Base-by-base conservation (phyloP, 331 rosid species). In the Acacia concinna region DNA sequence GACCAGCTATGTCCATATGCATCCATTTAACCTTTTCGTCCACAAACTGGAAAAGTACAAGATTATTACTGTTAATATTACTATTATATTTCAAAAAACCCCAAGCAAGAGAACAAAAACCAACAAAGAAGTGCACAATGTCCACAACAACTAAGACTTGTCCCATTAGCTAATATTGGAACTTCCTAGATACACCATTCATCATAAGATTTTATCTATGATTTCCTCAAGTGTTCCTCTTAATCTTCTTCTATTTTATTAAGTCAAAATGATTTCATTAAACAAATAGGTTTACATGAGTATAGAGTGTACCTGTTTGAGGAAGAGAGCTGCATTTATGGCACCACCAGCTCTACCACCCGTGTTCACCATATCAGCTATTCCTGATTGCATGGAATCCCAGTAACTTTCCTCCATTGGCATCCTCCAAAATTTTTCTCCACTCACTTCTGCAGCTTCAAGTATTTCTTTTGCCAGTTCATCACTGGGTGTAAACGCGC, bases 1-100 rank as follows among this genome's bases (percentile, higher is more conserved):
- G 98, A 46, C 99, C 99, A 47, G 97, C 98, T 78, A 96, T 57
- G 90, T 96, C 99, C 54, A 96, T 90, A 77, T 96, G 99, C 97
- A 93, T 79, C 99, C 99, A 93, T 21, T 93, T 90, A 74, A 96
- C 94, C 83, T 96, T 96, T 78, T 96, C 99, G 82, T 96, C 98
- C 75, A 93, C 98, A 87, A 91, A 96, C 99, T 96, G 85, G 82
- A 81, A 80, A 75, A 78, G 15, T 52, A 37, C 54, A 69, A 37
- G 43, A 23, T 23, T 23, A 2, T 52, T 52, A 6, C n/a, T 18
- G 56, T 40, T 73, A 23, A 9, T 23, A 2, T 52, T 52, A 6
- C n/a, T 18, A 62, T 40, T 73, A 60, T 73, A 60, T 56, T 65
- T 90, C 76, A 81, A 59, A 77, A 78, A 71, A 65, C 63, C 28